A percentile compares a stretch with the other conserved stretches of the same genome.
Evolutionary conservation across 805 yeast genomes (phyloP).

Genomic region (Ogataea corticis): DNA sequence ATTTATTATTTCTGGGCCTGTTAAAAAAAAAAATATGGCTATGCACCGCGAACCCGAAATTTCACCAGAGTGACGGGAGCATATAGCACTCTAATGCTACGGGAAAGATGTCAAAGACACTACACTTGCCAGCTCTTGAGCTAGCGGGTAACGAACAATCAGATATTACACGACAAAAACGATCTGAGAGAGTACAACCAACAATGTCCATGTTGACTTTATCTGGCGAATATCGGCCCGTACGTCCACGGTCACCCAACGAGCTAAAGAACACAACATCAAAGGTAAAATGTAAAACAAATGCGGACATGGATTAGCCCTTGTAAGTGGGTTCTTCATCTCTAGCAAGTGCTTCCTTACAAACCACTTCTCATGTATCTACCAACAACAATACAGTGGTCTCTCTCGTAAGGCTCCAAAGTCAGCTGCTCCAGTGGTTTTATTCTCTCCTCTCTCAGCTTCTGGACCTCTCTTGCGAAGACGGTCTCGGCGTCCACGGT

Average conservation of each 20-base stretch:
- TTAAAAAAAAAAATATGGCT: no score
- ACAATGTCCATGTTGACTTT: conserved; percentile 1
- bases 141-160: neutral
- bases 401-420: conserved; percentile 99
- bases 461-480: conserved; percentile 98
- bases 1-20: no score
- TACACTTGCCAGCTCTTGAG: no score
- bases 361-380: conserved; percentile 90
- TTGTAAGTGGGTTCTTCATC: neutral
- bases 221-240: neutral
- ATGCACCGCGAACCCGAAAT: no score
- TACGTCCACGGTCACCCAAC: no score
- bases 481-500: conserved; percentile 99
- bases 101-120: no score
- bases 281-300: no score
- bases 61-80: no score
- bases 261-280: no score
- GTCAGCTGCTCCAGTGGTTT: conserved; percentile 98
- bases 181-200: neutral
- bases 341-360: conserved; percentile 30
- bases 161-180: neutral
- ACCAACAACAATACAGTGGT: conserved; percentile 98
- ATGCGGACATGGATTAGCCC: no score
- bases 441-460: conserved; percentile 97
- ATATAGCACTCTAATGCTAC: no score